Evolutionary conservation across 441 rosid species (phyloP).

Genomic region (Macaranga tanarius): DNA sequence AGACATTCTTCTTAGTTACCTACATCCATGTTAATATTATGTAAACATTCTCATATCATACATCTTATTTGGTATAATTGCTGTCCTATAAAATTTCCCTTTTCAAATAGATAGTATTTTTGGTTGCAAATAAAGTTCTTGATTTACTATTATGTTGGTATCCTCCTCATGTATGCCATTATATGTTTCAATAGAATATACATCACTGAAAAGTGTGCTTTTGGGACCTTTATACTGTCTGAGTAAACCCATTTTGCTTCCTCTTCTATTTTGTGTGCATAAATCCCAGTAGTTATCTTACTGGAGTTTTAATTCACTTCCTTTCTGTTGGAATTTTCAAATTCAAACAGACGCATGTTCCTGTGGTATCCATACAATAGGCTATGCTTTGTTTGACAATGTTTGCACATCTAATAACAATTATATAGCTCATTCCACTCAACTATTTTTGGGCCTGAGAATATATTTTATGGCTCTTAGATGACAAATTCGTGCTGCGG

Average conservation of each 20-base stretch:
- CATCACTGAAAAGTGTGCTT: neutral
- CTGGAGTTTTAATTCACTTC: neutral
- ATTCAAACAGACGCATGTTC: neutral
- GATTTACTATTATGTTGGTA: neutral
- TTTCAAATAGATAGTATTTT: neutral
- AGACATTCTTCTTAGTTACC: neutral
- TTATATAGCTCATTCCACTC: neutral
- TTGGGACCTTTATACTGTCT: neutral
- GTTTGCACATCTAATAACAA: neutral
- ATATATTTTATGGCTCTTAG: neutral
- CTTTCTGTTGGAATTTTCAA: neutral
- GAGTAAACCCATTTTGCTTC: too few species aligned
- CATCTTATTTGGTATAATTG: neutral
- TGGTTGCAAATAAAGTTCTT: neutral
- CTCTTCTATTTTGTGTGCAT: neutral
- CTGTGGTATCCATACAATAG: neutral
- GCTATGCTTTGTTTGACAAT: neutral
- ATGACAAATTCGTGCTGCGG: neutral
- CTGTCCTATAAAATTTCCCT: neutral
- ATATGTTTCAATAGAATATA: neutral
- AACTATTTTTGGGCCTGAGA: neutral
- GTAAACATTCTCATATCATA: neutral
- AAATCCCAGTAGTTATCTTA: neutral
- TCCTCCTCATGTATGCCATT: neutral
- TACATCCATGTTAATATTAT: neutral